These are phyloP conservation scores for Aspergillus japonicus DNA, from an alignment of 2,329 filamentous ascomycete species.

Conservation along the genomic window DNA sequence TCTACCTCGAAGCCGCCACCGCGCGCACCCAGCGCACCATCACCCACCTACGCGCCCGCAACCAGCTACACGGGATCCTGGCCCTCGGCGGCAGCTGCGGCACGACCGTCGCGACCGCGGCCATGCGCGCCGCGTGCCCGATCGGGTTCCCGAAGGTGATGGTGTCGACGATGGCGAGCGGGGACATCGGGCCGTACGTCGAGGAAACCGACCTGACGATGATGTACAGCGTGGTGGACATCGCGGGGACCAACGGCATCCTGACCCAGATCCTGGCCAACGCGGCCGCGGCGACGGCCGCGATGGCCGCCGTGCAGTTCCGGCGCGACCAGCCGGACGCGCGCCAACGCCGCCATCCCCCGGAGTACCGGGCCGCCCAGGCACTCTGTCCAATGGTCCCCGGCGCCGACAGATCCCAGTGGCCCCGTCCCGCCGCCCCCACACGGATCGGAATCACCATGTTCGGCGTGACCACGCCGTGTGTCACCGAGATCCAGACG, in stretches of 20 bases:
- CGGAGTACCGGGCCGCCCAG: too few species aligned
- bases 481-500: slow-evolving; percentile 56
- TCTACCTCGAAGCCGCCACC: slow-evolving; percentile 59
- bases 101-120: slow-evolving; percentile 58
- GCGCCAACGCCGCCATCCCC: too few species aligned
- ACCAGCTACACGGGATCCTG: slow-evolving; percentile 56
- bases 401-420: neutral
- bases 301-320: slow-evolving; percentile 54
- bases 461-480: slow-evolving; percentile 72
- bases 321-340: neutral
- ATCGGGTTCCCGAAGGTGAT: slow-evolving; percentile 69
- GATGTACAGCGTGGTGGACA: slow-evolving; percentile 70
- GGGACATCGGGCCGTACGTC: slow-evolving; percentile 63
- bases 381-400: too few species aligned
- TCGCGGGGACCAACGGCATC: slow-evolving; percentile 64
- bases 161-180: slow-evolving; percentile 67
- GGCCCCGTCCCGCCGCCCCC: neutral
- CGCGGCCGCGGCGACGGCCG: slow-evolving; percentile 60
- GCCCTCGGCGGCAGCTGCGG: slow-evolving; percentile 63
- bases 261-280: slow-evolving; percentile 60
- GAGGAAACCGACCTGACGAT: slow-evolving; percentile 68
- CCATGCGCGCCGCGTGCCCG: slow-evolving; percentile 62
- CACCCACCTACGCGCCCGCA: slow-evolving; percentile 35
- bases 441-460: slow-evolving; percentile 62
- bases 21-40: slow-evolving; percentile 43